phyloP scores from a whole-genome alignment of 257 asterid genomes.

The Solanum paucissectum region DNA sequence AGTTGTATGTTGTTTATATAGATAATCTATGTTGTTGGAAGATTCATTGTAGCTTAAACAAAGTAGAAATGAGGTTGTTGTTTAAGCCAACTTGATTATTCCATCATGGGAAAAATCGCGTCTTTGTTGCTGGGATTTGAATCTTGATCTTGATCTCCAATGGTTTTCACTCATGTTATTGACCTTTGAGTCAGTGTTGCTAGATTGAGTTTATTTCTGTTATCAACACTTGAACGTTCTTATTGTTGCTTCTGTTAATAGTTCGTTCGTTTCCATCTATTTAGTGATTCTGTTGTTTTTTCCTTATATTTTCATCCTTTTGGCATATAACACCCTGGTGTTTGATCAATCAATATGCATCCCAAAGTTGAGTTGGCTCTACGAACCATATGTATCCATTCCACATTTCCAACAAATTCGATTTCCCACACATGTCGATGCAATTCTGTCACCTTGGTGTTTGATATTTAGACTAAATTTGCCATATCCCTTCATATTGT shows the following conservation, averaged over 20 bases:
- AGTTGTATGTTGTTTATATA: background rate
- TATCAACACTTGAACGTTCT: background rate
- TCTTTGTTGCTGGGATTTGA: background rate
- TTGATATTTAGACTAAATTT: background rate
- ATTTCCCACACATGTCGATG: background rate
- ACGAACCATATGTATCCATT: background rate
- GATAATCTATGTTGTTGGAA: background rate
- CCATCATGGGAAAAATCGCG: background rate
- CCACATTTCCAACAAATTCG: background rate
- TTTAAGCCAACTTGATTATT: background rate
- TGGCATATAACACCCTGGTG: background rate
- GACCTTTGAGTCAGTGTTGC: background rate
- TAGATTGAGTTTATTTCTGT: background rate
- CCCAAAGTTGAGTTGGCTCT: background rate
- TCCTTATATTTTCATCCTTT: too few species aligned
- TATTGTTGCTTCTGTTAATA: background rate
- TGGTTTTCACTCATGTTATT: background rate
- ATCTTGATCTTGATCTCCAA: background rate
- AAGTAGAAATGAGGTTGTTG: background rate
- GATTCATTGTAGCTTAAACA: background rate
- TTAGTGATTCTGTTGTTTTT: background rate
- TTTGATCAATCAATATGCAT: background rate
- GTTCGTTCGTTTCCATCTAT: background rate
- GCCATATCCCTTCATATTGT: background rate
- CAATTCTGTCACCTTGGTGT: background rate